Evolutionary conservation across 1,139 yeast species (phyloP).

Genomic region (Geotrichum klebahnii): DNA sequence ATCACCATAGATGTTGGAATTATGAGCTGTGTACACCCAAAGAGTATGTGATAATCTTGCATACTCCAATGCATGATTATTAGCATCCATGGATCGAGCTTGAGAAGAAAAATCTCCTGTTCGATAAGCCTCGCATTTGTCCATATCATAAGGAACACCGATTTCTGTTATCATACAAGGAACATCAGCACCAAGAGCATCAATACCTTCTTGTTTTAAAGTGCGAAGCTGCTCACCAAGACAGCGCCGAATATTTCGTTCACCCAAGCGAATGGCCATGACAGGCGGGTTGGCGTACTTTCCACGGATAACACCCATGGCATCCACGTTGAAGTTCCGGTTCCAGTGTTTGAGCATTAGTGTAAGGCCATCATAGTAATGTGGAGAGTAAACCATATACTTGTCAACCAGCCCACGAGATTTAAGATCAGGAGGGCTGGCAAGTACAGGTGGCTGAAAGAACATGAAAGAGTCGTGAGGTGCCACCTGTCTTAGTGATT

Average conservation of each 20-base stretch:
- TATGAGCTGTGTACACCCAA: slow-evolving; percentile 78
- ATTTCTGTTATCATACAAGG: slow-evolving; percentile 77
- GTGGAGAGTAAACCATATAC: slow-evolving; percentile 73
- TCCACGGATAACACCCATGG: slow-evolving; percentile 83
- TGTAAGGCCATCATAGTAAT: slow-evolving; percentile 90
- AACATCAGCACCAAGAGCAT: slow-evolving; percentile 35
- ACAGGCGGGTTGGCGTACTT: slow-evolving; percentile 63
- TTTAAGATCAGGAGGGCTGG: slow-evolving; percentile 64
- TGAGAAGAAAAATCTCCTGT: slow-evolving; percentile 68
- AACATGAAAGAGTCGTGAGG: slow-evolving; percentile 52
- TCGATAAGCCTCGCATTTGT: slow-evolving; percentile 61
- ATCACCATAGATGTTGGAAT: slow-evolving; percentile 82
- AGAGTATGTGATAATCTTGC: slow-evolving; percentile 66
- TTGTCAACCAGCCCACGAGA: slow-evolving; percentile 38
- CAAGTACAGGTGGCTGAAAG: slow-evolving; percentile 79
- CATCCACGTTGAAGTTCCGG: slow-evolving; percentile 62
- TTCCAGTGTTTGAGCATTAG: slow-evolving; percentile 81
- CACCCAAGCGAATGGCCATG: slow-evolving; percentile 77
- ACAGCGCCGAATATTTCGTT: slow-evolving; percentile 67
- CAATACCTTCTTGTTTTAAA: slow-evolving; percentile 57
- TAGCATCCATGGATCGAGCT: slow-evolving; percentile 77
- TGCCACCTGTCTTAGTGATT: slow-evolving; percentile 37
- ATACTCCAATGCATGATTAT: slow-evolving; percentile 72
- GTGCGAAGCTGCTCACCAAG: slow-evolving; percentile 61
- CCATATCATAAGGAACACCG: slow-evolving; percentile 98